Conservation (phyloP, 495 filamentous ascomycete genomes). For the Podospora conica region DNA sequence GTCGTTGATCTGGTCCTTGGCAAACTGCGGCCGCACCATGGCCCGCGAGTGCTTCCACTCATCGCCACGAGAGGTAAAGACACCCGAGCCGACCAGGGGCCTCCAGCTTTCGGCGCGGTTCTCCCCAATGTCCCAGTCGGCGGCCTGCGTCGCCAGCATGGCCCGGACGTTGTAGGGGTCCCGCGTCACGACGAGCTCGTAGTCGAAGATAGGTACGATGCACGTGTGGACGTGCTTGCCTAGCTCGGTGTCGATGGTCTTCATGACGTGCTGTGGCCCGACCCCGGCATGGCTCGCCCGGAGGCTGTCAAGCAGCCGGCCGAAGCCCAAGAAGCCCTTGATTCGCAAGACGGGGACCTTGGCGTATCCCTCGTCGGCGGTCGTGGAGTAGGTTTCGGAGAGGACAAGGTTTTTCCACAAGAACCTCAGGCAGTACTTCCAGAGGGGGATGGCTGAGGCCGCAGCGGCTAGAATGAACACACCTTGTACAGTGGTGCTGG, state of each 20-base stretch:
- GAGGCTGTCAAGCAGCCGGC: slow-evolving; percentile 15
- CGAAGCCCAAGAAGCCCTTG: slow-evolving; percentile 19
- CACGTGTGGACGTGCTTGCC: slow-evolving; percentile 20
- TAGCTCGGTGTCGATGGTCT: slow-evolving; percentile 20
- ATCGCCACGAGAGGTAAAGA: slow-evolving; percentile 63
- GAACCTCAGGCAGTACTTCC: neutral
- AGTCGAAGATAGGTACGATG: slow-evolving; percentile 20
- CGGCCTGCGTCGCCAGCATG: slow-evolving; percentile 53
- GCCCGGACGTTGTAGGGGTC: slow-evolving; percentile 61
- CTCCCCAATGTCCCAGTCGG: slow-evolving; percentile 54
- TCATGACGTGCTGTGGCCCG: slow-evolving; percentile 20
- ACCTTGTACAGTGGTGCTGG: too few species aligned
- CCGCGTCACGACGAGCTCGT: slow-evolving; percentile 41
- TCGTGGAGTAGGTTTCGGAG: neutral
- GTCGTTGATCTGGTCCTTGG: slow-evolving; percentile 53
- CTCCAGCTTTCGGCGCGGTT: slow-evolving; percentile 41
- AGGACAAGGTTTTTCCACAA: too few species aligned
- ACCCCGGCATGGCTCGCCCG: slow-evolving; percentile 10
- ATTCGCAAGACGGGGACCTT: slow-evolving; percentile 13
- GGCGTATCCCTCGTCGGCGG: slow-evolving; percentile 6
- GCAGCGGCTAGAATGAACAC: neutral
- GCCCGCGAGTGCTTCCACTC: slow-evolving; percentile 60
- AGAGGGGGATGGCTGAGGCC: neutral
- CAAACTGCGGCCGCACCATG: slow-evolving; percentile 60
- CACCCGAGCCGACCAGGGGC: slow-evolving; percentile 59